A percentile compares a stretch with the other conserved stretches of the same genome.
Conservation (phyloP, 2,329 filamentous ascomycete species). For the Sarocladium kiliense region DNA sequence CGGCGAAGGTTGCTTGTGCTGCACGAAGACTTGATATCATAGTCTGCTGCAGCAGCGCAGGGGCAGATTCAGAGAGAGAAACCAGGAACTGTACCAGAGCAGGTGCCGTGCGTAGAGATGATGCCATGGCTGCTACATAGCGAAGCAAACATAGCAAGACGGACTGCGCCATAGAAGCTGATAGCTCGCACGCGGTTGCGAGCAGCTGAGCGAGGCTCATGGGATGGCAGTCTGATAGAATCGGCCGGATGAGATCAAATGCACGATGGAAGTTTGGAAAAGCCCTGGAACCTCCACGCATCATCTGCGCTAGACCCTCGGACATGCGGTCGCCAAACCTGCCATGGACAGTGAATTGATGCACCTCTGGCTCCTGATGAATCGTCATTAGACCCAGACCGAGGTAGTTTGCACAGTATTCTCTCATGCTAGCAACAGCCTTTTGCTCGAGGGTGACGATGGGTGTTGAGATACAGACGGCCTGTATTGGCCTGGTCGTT, state of each 20-base stretch:
- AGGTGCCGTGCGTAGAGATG: not conserved
- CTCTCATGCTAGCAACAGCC: not conserved
- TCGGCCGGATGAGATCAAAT: constrained; percentile 3
- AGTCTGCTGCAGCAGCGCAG: not conserved
- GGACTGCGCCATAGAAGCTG: not conserved
- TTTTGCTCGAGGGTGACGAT: not conserved
- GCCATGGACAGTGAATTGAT: constrained; percentile 5
- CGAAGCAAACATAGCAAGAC: not conserved
- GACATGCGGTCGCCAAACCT: constrained; percentile 6
- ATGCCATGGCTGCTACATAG: not conserved
- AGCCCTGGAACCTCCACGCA: not conserved
- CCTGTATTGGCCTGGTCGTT: not conserved
- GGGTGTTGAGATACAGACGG: not conserved
- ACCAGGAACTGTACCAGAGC: not conserved
- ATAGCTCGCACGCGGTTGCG: not conserved
- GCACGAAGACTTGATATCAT: constrained; percentile 4
- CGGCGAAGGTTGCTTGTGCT: not conserved
- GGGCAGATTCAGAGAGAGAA: not conserved
- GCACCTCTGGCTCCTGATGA: not conserved
- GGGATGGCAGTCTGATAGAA: constrained; percentile 1
- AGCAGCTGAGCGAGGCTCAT: constrained; percentile 7
- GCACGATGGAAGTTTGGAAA: constrained; percentile 4
- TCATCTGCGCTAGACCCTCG: constrained; percentile 7
- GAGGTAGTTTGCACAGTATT: not conserved
- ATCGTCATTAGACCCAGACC: not conserved